Percentiles rank a stretch among this genome's conserved stretches.
phyloP scores from a whole-genome alignment of 345 rosid species.

The Eucalyptus albens region DNA sequence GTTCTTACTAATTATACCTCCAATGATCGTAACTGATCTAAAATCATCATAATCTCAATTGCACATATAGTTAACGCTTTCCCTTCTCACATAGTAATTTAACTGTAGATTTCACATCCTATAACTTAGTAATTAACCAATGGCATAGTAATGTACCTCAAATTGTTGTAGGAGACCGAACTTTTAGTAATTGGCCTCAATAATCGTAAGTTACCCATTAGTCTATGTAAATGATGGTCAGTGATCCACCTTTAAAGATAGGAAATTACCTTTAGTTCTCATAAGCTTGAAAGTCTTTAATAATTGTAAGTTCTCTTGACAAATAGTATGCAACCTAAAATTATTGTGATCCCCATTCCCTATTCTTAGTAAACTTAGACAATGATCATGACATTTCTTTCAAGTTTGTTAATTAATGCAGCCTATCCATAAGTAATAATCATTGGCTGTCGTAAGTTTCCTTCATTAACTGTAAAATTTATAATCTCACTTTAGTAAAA shows the following conservation, averaged over 20 bases:
- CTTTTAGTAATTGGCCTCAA: not conserved
- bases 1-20: not conserved
- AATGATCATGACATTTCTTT: not conserved
- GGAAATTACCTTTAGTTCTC: not conserved
- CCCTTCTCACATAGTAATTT: not conserved
- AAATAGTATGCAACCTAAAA: not conserved
- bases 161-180: not conserved
- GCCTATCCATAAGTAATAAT: not conserved
- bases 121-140: not conserved
- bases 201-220: not conserved
- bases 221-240: not conserved
- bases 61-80: not conserved
- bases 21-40: not conserved
- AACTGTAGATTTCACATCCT: rapidly evolving
- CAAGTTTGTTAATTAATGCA: not conserved
- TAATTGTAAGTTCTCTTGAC: not conserved
- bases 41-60: not conserved
- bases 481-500: not conserved
- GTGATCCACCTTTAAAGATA: not conserved
- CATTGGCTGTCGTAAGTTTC: not conserved
- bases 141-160: not conserved
- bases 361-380: not conserved
- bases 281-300: not conserved
- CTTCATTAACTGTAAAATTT: not conserved
- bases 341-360: not conserved